phyloP scores from a whole-genome alignment of 495 filamentous ascomycete species.

The Neohortaea acidophila region DNA sequence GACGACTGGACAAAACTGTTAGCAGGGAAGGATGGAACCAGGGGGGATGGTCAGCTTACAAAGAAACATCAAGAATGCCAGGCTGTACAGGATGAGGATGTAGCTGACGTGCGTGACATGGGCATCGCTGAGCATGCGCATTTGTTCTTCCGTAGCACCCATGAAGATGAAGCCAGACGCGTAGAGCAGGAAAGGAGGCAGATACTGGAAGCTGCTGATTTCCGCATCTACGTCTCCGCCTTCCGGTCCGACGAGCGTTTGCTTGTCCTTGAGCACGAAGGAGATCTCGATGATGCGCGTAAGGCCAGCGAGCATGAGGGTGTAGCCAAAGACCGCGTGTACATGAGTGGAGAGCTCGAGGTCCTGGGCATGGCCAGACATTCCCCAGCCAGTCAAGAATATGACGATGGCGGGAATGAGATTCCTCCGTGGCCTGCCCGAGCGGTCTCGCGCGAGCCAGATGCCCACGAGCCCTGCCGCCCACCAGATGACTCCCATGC shows the following conservation, averaged over 20 bases:
- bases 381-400: slow-evolving; percentile 83
- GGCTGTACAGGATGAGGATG: slow-evolving; percentile 74
- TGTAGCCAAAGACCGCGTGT: slow-evolving; percentile 88
- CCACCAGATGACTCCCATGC: slow-evolving; percentile 98
- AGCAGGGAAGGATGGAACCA: slow-evolving; percentile 2
- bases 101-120: slow-evolving; percentile 82
- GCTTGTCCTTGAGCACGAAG: slow-evolving; percentile 64
- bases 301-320: slow-evolving; percentile 76
- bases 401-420: slow-evolving; percentile 85
- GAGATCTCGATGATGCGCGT: slow-evolving; percentile 81
- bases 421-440: slow-evolving; percentile 80
- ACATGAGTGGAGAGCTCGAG: slow-evolving; percentile 74
- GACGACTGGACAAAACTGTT: slow-evolving; percentile 37
- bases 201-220: slow-evolving; percentile 79
- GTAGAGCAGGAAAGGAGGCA: slow-evolving; percentile 78
- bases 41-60: slow-evolving; percentile 46
- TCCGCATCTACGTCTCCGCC: slow-evolving; percentile 36
- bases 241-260: slow-evolving; percentile 30
- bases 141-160: slow-evolving; percentile 93
- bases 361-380: slow-evolving; percentile 75
- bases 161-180: slow-evolving; percentile 95
- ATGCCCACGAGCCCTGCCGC: slow-evolving; percentile 78
- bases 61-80: slow-evolving; percentile 81
- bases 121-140: slow-evolving; percentile 54
- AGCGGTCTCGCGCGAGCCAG: slow-evolving; percentile 71